These are phyloP conservation scores for Saccharomyces uvarum DNA, from an alignment of 1,139 yeast genomes.

Conservation along the genomic window DNA sequence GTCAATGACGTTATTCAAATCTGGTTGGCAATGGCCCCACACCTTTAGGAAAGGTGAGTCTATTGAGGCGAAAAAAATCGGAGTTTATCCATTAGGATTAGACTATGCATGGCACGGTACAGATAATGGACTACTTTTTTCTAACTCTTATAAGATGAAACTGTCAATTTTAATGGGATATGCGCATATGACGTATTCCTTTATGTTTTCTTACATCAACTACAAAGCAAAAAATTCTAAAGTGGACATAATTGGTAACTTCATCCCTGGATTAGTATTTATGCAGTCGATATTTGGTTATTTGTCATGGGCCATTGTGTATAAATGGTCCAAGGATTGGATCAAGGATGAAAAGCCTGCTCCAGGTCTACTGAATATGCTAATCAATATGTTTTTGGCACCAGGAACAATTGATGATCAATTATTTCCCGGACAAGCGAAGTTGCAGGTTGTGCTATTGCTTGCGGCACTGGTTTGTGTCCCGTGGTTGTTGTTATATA, in stretches of 20 bases:
- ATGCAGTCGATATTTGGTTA: conserved; percentile 84
- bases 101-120: conserved; percentile 82
- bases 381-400: conserved; percentile 70
- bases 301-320: conserved; percentile 60
- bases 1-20: conserved; percentile 62
- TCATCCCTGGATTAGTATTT: conserved; percentile 69
- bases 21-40: conserved; percentile 74
- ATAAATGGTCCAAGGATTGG: conserved; percentile 80
- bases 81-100: conserved; percentile 59
- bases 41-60: conserved; percentile 51
- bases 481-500: conserved; percentile 64
- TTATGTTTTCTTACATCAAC: conserved; percentile 60
- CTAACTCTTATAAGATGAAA: conserved; percentile 79
- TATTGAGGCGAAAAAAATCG: conserved; percentile 47
- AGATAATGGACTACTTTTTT: conserved; percentile 63
- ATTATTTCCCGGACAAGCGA: conserved; percentile 56
- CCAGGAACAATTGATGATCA: conserved; percentile 68
- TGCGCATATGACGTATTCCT: conserved; percentile 70
- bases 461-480: conserved; percentile 62
- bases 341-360: conserved; percentile 58
- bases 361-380: conserved; percentile 74
- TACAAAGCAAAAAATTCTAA: conserved; percentile 49
- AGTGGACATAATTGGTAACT: conserved; percentile 68
- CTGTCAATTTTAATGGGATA: conserved; percentile 74
- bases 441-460: conserved; percentile 52